phyloP scores from a whole-genome alignment of 352 stramenopile genomes.

The Globisporangium uncinulatum region DNA sequence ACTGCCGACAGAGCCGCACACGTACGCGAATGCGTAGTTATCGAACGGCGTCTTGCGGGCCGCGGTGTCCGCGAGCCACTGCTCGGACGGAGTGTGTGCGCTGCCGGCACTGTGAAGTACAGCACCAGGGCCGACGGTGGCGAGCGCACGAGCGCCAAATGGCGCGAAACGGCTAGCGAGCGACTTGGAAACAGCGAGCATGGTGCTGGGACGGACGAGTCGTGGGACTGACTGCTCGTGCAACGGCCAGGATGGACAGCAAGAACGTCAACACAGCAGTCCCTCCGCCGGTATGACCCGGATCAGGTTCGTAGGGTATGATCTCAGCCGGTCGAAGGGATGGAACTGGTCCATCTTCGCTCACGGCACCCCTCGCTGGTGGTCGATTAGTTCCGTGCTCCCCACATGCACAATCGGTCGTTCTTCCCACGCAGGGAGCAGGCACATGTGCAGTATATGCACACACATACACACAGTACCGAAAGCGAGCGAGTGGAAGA shows the following conservation, averaged over 20 bases:
- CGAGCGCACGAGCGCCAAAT: slow-evolving; percentile 23
- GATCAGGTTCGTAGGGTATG: slow-evolving; percentile 68
- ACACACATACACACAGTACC: slow-evolving; percentile 2
- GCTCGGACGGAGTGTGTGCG: slow-evolving; percentile 33
- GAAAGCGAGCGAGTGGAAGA: no score
- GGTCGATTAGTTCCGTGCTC: slow-evolving; percentile 28
- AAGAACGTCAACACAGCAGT: slow-evolving; percentile 44
- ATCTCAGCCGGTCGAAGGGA: slow-evolving; percentile 49
- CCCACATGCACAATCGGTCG: not conserved
- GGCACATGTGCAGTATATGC: not conserved
- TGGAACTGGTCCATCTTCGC: slow-evolving; percentile 39
- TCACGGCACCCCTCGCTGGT: slow-evolving; percentile 52
- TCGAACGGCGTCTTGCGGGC: slow-evolving; percentile 47
- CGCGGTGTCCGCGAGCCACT: slow-evolving; percentile 40
- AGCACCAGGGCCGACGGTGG: slow-evolving; percentile 42
- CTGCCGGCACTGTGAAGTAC: slow-evolving; percentile 36
- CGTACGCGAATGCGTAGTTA: slow-evolving; percentile 54
- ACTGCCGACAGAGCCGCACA: slow-evolving; percentile 1
- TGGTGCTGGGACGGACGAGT: slow-evolving; percentile 7
- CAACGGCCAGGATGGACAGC: slow-evolving; percentile 7
- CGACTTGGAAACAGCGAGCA: slow-evolving; percentile 36
- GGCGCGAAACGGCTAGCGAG: slow-evolving; percentile 17
- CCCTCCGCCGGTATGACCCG: slow-evolving; percentile 57
- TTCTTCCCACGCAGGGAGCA: slow-evolving; percentile 6
- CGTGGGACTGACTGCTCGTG: not conserved